phyloP scores from a whole-genome alignment of 768 basidiomycete species.

The Amanita subjunquillea region DNA sequence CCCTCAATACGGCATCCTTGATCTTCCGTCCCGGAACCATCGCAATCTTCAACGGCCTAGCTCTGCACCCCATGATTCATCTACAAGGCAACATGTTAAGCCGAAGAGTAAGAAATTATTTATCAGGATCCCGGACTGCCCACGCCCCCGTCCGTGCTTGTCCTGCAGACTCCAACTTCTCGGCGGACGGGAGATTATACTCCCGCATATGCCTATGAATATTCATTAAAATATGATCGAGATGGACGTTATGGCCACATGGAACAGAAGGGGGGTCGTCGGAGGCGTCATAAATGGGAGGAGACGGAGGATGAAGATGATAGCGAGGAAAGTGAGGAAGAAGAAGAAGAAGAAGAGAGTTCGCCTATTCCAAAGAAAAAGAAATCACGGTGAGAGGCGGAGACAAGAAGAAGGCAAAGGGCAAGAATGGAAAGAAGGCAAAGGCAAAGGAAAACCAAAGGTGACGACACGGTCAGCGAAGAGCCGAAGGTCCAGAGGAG shows the following conservation, averaged over 20 bases:
- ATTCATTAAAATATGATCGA: slow-evolving; percentile 4
- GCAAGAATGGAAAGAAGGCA: neutral
- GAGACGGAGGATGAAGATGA: neutral
- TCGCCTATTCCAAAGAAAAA: slow-evolving; percentile 1
- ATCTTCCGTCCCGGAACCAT: slow-evolving; percentile 1
- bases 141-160: slow-evolving; percentile 2
- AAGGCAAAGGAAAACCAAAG: neutral
- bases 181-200: slow-evolving; percentile 3
- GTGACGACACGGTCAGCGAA: neutral
- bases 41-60: neutral
- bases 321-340: neutral
- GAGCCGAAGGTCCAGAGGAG: neutral
- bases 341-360: neutral
- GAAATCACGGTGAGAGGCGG: neutral
- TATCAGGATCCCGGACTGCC: slow-evolving; percentile 1
- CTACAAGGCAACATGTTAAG: neutral
- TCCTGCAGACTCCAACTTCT: neutral
- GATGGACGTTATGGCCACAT: neutral
- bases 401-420: slow-evolving; percentile 1
- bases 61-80: neutral
- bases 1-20: slow-evolving; percentile 6
- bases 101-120: neutral
- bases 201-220: slow-evolving; percentile 5
- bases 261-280: slow-evolving; percentile 1
- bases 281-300: neutral